Base-by-base conservation (phyloP, 2,329 filamentous ascomycete species). In the Pyricularia sp. region DNA sequence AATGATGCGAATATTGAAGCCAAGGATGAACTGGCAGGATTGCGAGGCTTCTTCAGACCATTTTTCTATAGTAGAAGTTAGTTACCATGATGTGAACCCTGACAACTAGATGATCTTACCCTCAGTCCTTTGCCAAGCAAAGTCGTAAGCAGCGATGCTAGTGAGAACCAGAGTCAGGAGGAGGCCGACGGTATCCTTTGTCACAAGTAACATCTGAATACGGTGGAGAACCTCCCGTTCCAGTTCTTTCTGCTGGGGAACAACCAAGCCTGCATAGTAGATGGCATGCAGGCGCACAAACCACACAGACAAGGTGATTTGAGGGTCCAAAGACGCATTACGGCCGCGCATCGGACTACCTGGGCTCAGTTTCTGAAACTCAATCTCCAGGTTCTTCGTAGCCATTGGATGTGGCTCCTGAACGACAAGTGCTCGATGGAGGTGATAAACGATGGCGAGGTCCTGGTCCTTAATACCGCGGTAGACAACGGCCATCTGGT, bases 401-500 rank as follows among this genome's bases (percentile, higher is more conserved):
- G 93, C 93, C 64, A 90, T 86, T 0, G 90, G 90, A 75, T 95
- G 90, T 4, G 93, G 92, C 59, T 89, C 83, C 68, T 88, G 84
- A 36, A 92, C 89, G 10, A 89, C 89, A 73, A 95, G 85, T 20
- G 94, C 90, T 71, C 94, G 90, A 76, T 97, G 95, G 59, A 98
- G 87, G 77, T 97, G 89, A 78, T 97, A 98, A 33, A 96, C 90
- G 11, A 93, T 90, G 71, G 93, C 88, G 67, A 98, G 85, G 76
- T 73, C 72, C 12, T 96, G 91, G 73, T 94, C 90, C 69, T 86
- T 86, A 73, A 94, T 88, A 68, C 91, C 89, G 65, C 92, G 85
- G 70, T 91, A 90, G 70, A 98, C 90, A 50, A 98, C 92, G 50
- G 92, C 94, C 77, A 95, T 88, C 78, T 98, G 95, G 75, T 99